A percentile compares a stretch with the other conserved stretches of the same genome.
These are phyloP conservation scores for Exophiala spinifera DNA, from an alignment of 2,329 filamentous ascomycete genomes.

Conservation along the genomic window DNA sequence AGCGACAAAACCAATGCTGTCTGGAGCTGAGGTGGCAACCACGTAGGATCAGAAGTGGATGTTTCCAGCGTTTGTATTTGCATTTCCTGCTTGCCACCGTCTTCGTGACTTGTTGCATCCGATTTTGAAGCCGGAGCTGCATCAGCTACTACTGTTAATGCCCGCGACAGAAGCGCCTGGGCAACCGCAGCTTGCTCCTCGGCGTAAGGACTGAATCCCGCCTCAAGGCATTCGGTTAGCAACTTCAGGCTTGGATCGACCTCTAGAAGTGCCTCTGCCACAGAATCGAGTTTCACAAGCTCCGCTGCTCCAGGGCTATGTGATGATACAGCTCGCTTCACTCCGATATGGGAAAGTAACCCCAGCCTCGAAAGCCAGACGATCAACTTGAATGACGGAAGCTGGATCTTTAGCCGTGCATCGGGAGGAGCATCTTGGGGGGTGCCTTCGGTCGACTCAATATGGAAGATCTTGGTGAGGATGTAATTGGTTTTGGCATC, in stretches of 20 bases:
- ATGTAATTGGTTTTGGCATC: slow-evolving; percentile 21
- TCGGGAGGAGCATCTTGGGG: slow-evolving; percentile 26
- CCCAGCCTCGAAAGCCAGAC: slow-evolving; percentile 42
- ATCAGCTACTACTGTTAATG: slow-evolving; percentile 34
- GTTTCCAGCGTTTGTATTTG: slow-evolving; percentile 10
- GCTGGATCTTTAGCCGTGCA: slow-evolving; percentile 29
- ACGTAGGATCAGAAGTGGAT: slow-evolving; percentile 8
- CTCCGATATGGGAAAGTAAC: slow-evolving; percentile 38
- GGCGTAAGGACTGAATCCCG: slow-evolving; percentile 35
- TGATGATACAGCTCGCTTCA: slow-evolving; percentile 40
- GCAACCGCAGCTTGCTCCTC: slow-evolving; percentile 42
- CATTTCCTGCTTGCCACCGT: slow-evolving; percentile 6
- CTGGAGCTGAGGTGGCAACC: slow-evolving; percentile 16
- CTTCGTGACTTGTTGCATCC: slow-evolving; percentile 20
- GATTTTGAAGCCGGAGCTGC: slow-evolving; percentile 12
- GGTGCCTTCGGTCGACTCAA: slow-evolving; percentile 10
- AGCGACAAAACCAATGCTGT: slow-evolving; percentile 15
- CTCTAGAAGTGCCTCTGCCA: slow-evolving; percentile 40
- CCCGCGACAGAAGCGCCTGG: slow-evolving; percentile 40
- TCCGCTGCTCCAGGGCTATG: slow-evolving; percentile 32
- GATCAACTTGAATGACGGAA: slow-evolving; percentile 36
- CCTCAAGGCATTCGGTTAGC: slow-evolving; percentile 38
- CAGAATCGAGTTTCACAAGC: not conserved
- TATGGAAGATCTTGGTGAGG: slow-evolving; percentile 27
- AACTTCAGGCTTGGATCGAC: slow-evolving; percentile 39